These are phyloP conservation scores for Rhytidiadelphus loreus DNA, from an alignment of 225 moss, liverwort and hornwort species.

Conservation along the genomic window DNA sequence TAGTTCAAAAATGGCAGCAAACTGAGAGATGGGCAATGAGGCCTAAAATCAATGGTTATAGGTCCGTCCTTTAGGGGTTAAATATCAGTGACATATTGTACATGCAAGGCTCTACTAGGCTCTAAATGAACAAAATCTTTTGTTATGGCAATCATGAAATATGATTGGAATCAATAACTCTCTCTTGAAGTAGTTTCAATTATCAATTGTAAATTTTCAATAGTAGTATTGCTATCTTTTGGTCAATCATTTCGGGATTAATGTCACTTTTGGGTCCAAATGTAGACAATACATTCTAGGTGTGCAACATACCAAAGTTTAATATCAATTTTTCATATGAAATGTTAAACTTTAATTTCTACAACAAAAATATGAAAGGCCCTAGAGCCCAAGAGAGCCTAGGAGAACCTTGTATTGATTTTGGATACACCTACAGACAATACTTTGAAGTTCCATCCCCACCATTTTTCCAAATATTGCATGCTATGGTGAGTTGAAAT, in stretches of 20 bases:
- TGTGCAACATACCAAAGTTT: neutral
- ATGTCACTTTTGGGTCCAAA: neutral
- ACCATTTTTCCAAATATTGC: neutral
- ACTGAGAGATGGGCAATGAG: too few relatives aligned
- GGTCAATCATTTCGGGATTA: accelerated
- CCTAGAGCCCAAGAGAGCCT: neutral
- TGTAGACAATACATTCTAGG: too few relatives aligned
- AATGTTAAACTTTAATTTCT: neutral
- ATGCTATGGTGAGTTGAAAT: neutral
- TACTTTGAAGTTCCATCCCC: neutral
- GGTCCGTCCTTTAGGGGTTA: too few relatives aligned
- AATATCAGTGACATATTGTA: too few relatives aligned
- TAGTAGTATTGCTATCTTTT: neutral
- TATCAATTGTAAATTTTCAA: neutral
- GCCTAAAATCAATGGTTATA: too few relatives aligned
- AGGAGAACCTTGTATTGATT: too few relatives aligned
- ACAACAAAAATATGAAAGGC: neutral
- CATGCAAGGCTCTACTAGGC: neutral
- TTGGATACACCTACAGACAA: neutral
- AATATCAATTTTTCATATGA: neutral
- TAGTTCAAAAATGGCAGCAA: too few relatives aligned
- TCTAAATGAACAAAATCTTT: too few relatives aligned
- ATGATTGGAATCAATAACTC: neutral
- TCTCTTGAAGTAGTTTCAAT: neutral
- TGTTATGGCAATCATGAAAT: neutral